Percentiles rank a stretch among this genome's conserved stretches.
Conservation (phyloP, 148 eudicot genomes). For the Arctostaphylos glauca region DNA sequence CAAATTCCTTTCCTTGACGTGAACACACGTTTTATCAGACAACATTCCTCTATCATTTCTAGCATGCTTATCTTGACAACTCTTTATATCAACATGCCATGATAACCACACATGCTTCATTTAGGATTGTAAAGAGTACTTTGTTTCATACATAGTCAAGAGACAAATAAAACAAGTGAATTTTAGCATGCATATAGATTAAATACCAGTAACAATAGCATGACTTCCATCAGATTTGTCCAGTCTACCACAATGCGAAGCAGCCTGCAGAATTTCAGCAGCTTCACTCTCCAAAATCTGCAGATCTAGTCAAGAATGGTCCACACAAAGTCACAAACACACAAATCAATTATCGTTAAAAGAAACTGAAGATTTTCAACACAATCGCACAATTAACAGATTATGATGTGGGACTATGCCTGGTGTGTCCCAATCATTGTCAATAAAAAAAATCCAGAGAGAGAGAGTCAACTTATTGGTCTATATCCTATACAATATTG, state of each 20-base stretch:
- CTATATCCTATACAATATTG: too few relatives aligned
- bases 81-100: neutral
- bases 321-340: neutral
- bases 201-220: slow-evolving; percentile 53
- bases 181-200: slow-evolving; percentile 7
- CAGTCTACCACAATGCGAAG: slow-evolving; percentile 49
- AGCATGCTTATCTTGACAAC: neutral
- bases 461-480: too few relatives aligned
- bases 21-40: neutral
- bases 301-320: slow-evolving; percentile 39
- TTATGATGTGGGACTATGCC: neutral
- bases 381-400: neutral
- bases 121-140: slow-evolving; percentile 1
- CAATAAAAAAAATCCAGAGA: too few relatives aligned
- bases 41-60: neutral
- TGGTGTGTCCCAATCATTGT: neutral
- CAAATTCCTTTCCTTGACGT: neutral
- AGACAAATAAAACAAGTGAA: slow-evolving; percentile 3
- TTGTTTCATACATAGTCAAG: neutral
- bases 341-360: neutral
- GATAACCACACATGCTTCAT: neutral
- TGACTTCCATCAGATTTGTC: slow-evolving; percentile 36
- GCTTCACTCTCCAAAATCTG: slow-evolving; percentile 68
- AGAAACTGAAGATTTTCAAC: neutral
- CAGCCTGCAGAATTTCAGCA: slow-evolving; percentile 62